Base-by-base conservation (phyloP, 768 basidiomycete genomes). In the Podaxis sp. region DNA sequence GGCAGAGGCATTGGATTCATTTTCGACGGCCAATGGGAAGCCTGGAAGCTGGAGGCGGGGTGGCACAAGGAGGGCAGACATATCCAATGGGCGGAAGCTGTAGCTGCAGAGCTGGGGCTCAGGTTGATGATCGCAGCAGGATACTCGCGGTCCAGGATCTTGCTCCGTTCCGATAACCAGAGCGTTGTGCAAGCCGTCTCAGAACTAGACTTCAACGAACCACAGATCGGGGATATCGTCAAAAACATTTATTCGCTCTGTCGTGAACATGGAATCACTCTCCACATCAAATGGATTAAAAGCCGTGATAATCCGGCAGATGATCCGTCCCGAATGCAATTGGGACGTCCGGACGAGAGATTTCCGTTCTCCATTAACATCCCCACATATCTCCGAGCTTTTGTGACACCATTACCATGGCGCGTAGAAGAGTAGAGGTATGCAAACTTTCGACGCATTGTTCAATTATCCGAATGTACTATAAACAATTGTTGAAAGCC, bases 81-180 rank as follows among this genome's bases (percentile, higher is more conserved):
- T 59, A 82, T 80, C 19, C 74, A 75, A 4, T 83, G 81, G 80
- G 77, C 75, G 0, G 81, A 82, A 67, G 75, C 81, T 70, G 73
- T 78, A 0, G 80, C 78, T 0, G 70, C 81, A 1, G 80, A 82
- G 57, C 68, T 83, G 1, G 80, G 77, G 0, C 33, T 82, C 0
- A 71, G 70, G 1, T 69, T 75, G 1, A 44, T 77, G 5, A 66
- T 78, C 2, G 64, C 73, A 0, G 53, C 69, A 0, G 70, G 71
- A 1, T 65, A 70, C 36, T 55, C 39, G 0, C 64, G 71, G 4
- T 67, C 64, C 4, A 71, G 71, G 19, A 49, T 80, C 3, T 48
- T 63, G 0, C 58, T 84, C 1, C 71, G 72, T 5, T 81, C 78
- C 0, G 80, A 84, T 64, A 82, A 83, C 61, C 38, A 66, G 6